These are phyloP conservation scores for Panaeolus papilionaceus DNA, from an alignment of 768 basidiomycete genomes.

Conservation along the genomic window DNA sequence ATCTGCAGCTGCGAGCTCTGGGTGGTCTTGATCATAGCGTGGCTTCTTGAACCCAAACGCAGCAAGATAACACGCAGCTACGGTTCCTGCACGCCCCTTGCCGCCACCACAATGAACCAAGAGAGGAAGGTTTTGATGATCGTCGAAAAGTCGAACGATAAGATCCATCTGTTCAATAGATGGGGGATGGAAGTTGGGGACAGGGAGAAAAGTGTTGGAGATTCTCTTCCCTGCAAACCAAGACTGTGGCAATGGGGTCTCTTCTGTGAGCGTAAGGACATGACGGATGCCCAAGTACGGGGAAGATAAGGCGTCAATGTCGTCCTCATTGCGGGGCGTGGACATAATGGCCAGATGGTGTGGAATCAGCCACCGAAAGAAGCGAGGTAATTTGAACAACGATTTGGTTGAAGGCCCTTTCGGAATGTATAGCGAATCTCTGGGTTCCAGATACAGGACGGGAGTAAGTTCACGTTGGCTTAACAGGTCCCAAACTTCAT, in stretches of 20 bases:
- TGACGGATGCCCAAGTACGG: constrained; percentile 59
- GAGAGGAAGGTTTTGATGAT: constrained; percentile 52
- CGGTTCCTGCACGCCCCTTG: constrained; percentile 67
- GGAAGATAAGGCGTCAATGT: constrained; percentile 54
- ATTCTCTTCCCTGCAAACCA: constrained; percentile 57
- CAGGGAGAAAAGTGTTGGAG: constrained; percentile 60
- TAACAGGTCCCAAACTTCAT: constrained; percentile 38
- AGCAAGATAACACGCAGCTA: constrained; percentile 64
- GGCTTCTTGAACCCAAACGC: constrained; percentile 59
- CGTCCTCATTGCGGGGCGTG: constrained; percentile 55
- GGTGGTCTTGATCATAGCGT: constrained; percentile 46
- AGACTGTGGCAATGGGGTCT: constrained; percentile 49
- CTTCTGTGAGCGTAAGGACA: constrained; percentile 64
- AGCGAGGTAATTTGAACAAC: constrained; percentile 55
- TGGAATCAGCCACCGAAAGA: constrained; percentile 69
- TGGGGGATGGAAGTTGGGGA: constrained; percentile 59
- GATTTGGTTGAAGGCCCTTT: constrained; percentile 9
- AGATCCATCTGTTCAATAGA: constrained; percentile 68
- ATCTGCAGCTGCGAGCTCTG: constrained; percentile 52
- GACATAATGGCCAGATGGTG: constrained; percentile 67
- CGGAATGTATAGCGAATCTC: constrained; percentile 49
- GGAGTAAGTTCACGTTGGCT: constrained; percentile 40
- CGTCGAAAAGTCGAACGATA: constrained; percentile 52
- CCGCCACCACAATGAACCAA: constrained; percentile 69
- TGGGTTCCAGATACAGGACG: constrained; percentile 45